Percentiles rank a stretch among this genome's conserved stretches.
Evolutionary conservation across 306 rosid species (phyloP).

Genomic region (Sphenostylis stenocarpa): DNA sequence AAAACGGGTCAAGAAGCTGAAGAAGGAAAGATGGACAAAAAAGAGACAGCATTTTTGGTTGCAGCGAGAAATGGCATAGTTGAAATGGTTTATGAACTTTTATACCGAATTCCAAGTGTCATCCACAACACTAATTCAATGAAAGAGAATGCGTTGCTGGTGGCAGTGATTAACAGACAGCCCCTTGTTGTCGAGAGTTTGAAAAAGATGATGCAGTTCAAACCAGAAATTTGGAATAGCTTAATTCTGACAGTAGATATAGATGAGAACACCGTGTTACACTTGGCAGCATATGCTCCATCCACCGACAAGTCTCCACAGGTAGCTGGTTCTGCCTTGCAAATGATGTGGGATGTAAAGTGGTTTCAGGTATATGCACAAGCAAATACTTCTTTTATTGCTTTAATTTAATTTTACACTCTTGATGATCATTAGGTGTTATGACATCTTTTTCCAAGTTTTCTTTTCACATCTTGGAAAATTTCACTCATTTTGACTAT

Average conservation of each 20-base stretch:
- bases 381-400: no score
- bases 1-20: background rate
- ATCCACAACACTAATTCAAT: slow-evolving; percentile 21
- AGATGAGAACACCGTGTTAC: slow-evolving; percentile 11
- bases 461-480: no score
- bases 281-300: slow-evolving; percentile 26
- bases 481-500: no score
- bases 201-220: background rate
- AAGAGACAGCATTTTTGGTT: slow-evolving; percentile 25
- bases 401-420: no score
- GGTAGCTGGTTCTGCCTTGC: slow-evolving; percentile 41
- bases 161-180: slow-evolving; percentile 32
- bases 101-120: background rate
- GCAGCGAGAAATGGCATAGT: slow-evolving; percentile 38
- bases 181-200: slow-evolving; percentile 13
- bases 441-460: no score
- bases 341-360: slow-evolving; percentile 47
- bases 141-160: slow-evolving; percentile 34
- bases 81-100: slow-evolving; percentile 30
- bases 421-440: no score
- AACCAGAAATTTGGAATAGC: background rate
- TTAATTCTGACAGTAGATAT: background rate
- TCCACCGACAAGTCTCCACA: slow-evolving; percentile 1
- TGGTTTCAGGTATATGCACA: slow-evolving; percentile 42
- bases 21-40: background rate